Base-by-base conservation (phyloP, 768 basidiomycete species). In the Harrya chromipes region DNA sequence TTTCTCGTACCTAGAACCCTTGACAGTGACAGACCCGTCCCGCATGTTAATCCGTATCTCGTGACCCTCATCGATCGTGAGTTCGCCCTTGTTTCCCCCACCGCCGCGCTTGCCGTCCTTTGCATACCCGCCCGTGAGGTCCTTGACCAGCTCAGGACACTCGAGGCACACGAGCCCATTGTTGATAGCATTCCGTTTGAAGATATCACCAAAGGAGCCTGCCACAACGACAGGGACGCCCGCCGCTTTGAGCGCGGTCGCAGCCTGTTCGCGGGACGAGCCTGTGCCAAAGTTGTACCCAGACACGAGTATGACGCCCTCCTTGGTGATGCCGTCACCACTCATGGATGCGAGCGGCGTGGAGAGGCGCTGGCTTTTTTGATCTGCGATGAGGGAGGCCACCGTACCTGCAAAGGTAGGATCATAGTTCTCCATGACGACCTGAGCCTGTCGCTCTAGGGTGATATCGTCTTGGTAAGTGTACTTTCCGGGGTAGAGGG, bases 381-480 rank as follows among this genome's bases (percentile, higher is more conserved):
- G 55, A 36, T 60, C 52, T 38, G 62, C 53, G 14, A 74, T 66
- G 14, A 88, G 68, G 11, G 77, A 71, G 3, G 81, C 78, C 33
- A 90, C 85, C 46, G 82, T 80, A 2, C 73, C 45, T 12, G 95
- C 89, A 66, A 98, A 98, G 0, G 76, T 70, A 0, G 91, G 85
- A 61, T 99, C 95, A 69, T 99, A 98, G 74, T 98, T 99, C 73
- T 99, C 95, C 94, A 98, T 97, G 35, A 97, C 95, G 19, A 98
- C 88, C 61, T 97, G 83, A 2, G 93, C 94, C 68, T 98, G 97
- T 24, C 85, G 82, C 53, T 85, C 87, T 31, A 93, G 91, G 2
- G 95, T 97, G 67, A 99, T 97, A 62, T 97, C 97, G 66, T 99
- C 97, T 70, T 97, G 94, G 70, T 99, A 99, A 6, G 95, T 99